These are phyloP conservation scores for Castanospermum australe DNA, from an alignment of 306 rosid species.

Conservation along the genomic window DNA sequence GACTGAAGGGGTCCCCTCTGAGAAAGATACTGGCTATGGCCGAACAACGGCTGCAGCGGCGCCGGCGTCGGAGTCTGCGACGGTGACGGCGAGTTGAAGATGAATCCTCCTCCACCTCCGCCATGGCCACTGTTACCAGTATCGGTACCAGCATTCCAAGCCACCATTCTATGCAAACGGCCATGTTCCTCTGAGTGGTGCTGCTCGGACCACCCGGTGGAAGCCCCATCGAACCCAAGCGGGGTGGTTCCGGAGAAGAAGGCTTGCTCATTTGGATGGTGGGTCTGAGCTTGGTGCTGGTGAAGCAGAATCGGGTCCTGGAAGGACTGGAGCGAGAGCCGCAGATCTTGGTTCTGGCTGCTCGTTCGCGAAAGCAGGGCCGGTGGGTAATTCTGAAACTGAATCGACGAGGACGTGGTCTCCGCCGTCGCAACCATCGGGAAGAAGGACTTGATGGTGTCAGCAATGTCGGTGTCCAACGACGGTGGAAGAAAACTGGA, in stretches of 20 bases:
- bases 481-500: slow-evolving; percentile 68
- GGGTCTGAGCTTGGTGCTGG: slow-evolving; percentile 38
- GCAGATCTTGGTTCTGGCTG: slow-evolving; percentile 81
- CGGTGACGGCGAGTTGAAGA: slow-evolving; percentile 47
- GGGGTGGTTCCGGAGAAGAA: slow-evolving; percentile 53
- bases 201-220: slow-evolving; percentile 74
- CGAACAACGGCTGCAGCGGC: slow-evolving; percentile 39
- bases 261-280: slow-evolving; percentile 48
- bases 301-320: slow-evolving; percentile 59
- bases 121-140: slow-evolving; percentile 37
- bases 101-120: slow-evolving; percentile 43
- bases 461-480: slow-evolving; percentile 73
- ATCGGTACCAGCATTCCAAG: slow-evolving; percentile 51
- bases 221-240: slow-evolving; percentile 49
- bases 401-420: slow-evolving; percentile 42
- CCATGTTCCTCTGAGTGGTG: slow-evolving; percentile 46
- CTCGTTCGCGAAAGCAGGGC: slow-evolving; percentile 59
- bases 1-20: slow-evolving; percentile 99
- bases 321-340: slow-evolving; percentile 82
- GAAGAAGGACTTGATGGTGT: slow-evolving; percentile 80
- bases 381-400: slow-evolving; percentile 58
- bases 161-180: slow-evolving; percentile 53
- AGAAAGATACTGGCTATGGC: slow-evolving; percentile 65
- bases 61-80: slow-evolving; percentile 26
- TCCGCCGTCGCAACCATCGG: slow-evolving; percentile 47